Conservation (phyloP, 805 yeast species). For the Vanderwaltozyma polyspora region DNA sequence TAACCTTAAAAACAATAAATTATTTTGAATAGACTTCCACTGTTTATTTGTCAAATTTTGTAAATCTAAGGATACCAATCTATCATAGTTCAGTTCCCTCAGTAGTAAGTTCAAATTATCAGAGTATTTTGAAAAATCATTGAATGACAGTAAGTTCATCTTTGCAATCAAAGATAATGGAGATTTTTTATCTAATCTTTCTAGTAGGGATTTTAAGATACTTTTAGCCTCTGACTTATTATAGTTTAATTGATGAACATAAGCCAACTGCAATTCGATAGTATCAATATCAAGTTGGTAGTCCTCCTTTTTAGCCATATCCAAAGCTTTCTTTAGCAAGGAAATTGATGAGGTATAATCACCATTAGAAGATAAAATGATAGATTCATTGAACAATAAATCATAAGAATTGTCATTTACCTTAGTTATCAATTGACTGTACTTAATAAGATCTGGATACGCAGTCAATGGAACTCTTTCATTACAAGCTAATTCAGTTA, state of each 20-base stretch:
- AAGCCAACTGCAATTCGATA: constrained; percentile 50
- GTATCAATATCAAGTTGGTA: constrained; percentile 44
- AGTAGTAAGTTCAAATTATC: constrained; percentile 23
- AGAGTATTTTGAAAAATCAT: constrained; percentile 22
- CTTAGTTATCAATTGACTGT: constrained; percentile 7
- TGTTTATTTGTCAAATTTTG: constrained; percentile 19
- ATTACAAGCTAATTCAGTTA: constrained; percentile 51
- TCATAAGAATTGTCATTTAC: constrained; percentile 39
- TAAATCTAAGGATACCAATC: constrained; percentile 10
- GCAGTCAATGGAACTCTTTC: constrained; percentile 59
- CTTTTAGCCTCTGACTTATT: constrained; percentile 27
- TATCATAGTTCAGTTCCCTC: constrained; percentile 27
- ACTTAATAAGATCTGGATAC: constrained; percentile 9
- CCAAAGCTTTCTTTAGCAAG: constrained; percentile 36
- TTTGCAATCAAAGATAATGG: constrained; percentile 23
- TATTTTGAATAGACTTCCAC: constrained; percentile 15
- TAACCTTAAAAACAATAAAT: constrained; percentile 15
- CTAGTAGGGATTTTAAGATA: constrained; percentile 28
- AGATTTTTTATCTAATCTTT: constrained; percentile 13
- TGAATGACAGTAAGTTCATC: constrained; percentile 23
- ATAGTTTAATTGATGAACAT: constrained; percentile 36
- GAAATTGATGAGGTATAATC: constrained; percentile 32
- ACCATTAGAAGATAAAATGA: constrained; percentile 38
- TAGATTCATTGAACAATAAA: constrained; percentile 50
- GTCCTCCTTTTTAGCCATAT: constrained; percentile 31